Percentiles rank a stretch among this genome's conserved stretches.
phyloP scores from a whole-genome alignment of 768 basidiomycete species.

The Tephrocybe rancida region DNA sequence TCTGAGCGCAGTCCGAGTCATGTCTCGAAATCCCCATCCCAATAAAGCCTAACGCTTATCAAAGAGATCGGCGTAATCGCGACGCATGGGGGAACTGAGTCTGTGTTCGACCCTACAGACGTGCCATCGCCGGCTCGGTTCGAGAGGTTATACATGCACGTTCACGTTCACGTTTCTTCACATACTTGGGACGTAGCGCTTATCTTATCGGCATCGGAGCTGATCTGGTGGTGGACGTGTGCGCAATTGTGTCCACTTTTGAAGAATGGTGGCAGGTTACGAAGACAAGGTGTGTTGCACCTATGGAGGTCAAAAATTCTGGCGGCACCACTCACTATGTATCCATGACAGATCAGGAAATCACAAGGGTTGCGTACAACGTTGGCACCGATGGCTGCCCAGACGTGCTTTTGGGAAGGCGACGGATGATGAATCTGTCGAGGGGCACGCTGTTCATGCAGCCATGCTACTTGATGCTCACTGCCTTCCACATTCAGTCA shows the following conservation, averaged over 20 bases:
- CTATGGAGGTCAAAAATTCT: neutral
- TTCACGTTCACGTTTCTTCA: too few relatives aligned
- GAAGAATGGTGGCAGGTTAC: slow-evolving; percentile 63
- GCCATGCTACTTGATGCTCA: too few relatives aligned
- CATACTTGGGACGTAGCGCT: too few relatives aligned
- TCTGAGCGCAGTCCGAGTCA: neutral
- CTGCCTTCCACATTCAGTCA: too few relatives aligned
- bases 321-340: neutral
- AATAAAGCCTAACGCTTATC: slow-evolving; percentile 1
- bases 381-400: too few relatives aligned
- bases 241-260: slow-evolving; percentile 50
- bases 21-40: slow-evolving; percentile 5
- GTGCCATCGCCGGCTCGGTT: slow-evolving; percentile 53
- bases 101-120: slow-evolving; percentile 38
- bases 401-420: too few relatives aligned
- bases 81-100: slow-evolving; percentile 4
- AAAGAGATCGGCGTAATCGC: slow-evolving; percentile 7
- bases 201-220: too few relatives aligned
- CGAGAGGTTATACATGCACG: slow-evolving; percentile 54
- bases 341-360: slow-evolving; percentile 45
- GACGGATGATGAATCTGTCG: too few relatives aligned
- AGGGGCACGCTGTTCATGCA: too few relatives aligned
- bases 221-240: slow-evolving; percentile 4
- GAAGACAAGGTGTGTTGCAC: slow-evolving; percentile 54
- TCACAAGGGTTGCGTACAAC: slow-evolving; percentile 73